Base-by-base conservation (phyloP, 208 protist genomes). In the Spironucleus salmonicida region DNA sequence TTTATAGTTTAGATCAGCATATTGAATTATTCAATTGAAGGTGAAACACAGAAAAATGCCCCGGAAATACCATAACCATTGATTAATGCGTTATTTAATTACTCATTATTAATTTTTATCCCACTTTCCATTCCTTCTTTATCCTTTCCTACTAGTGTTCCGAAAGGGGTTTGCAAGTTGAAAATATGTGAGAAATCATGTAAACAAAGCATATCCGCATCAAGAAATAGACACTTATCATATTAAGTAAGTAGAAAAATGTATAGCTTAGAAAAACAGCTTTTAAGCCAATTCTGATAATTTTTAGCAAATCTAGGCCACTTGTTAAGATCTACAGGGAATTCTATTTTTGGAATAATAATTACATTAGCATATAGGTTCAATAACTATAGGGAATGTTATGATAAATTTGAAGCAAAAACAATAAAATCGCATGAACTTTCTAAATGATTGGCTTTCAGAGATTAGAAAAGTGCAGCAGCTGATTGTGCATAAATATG, bases 141-240 rank as follows among this genome's bases (percentile, higher is more conserved):
- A 34, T 34, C 23, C 23, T 67, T 23, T 38, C 26, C 35, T 34
- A 67, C 34, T 67, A 67, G 61, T 38, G 61, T 67, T 23, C 61
- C 61, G 35, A 67, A 67, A 15, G 61, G 61, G 15, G 61, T 67
- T 40, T n/a, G 15, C 35, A 67, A 34, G 29, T 67, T 30, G 34
- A 67, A 67, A 67, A 67, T n/a, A 34, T 67, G 61, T 15, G 19
- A 15, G 15, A 67, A 38, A 38, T 67, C 35, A 67, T 67, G 61
- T 40, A 67, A 34, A 23, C 13, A 15, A 38, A 67, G 61, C 61
- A 67, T 67, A 38, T 67, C 61, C 15, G 23, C 30, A 38, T 67
- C 61, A 15, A 67, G 19, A 38, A 67, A 67, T 34, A 67, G 35
- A 30, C 15, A 15, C 61, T 67, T 67, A 39, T n/a, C 61, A 34